Evolutionary conservation across 768 basidiomycete species (phyloP).

Genomic region (Suillus occidentalis): DNA sequence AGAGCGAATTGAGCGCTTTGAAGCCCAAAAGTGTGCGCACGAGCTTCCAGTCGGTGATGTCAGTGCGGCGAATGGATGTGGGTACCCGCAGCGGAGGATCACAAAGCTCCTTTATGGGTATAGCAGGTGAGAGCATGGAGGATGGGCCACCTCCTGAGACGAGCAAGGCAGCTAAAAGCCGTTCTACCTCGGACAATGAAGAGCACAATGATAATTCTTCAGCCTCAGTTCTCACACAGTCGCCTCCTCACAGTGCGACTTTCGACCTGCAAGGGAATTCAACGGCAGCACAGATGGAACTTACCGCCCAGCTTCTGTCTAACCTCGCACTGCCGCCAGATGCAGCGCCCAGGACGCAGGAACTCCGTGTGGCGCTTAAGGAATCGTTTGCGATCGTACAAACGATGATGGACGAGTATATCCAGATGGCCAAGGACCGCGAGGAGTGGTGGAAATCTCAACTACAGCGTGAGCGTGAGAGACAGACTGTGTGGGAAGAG

Average conservation of each 20-base stretch:
- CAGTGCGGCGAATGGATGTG: conserved; percentile 21
- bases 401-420: conserved; percentile 62
- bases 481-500: conserved; percentile 84
- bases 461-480: conserved; percentile 61
- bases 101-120: conserved; percentile 25
- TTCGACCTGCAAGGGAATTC: conserved; percentile 74
- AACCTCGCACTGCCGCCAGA: conserved; percentile 39
- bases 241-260: conserved; percentile 55
- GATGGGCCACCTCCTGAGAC: conserved; percentile 3
- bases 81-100: conserved; percentile 26
- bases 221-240: conserved; percentile 39
- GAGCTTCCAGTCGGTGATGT: conserved; percentile 32
- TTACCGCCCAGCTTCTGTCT: conserved; percentile 64
- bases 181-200: conserved; percentile 10
- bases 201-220: conserved; percentile 48
- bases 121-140: conserved; percentile 19
- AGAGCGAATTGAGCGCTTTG: conserved; percentile 46
- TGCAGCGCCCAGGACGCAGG: conserved; percentile 26
- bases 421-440: conserved; percentile 69
- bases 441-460: conserved; percentile 77
- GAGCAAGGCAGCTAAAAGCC: neutral
- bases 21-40: conserved; percentile 30
- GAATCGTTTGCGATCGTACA: conserved; percentile 60
- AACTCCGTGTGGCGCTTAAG: conserved; percentile 52
- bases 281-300: conserved; percentile 73